A percentile compares a stretch with the other conserved stretches of the same genome.
These are phyloP conservation scores for Blastobotrys proliferans DNA, from an alignment of 1,139 yeast species.

Conservation along the genomic window DNA sequence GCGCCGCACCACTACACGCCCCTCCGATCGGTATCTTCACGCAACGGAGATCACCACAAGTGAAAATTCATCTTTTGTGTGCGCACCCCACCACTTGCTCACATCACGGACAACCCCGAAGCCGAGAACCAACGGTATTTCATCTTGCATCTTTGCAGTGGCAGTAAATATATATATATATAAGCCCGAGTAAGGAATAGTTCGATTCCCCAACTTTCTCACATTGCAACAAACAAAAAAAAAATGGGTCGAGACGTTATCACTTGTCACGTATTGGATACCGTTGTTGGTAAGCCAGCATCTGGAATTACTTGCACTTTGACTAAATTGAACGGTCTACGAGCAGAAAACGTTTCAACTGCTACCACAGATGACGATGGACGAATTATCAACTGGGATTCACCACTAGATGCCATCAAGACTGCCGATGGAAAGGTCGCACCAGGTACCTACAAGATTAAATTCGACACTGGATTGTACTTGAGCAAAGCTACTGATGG, in stretches of 20 bases:
- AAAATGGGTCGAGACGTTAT: constrained; percentile 45
- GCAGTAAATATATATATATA: too few species aligned
- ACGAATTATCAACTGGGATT: constrained; percentile 63
- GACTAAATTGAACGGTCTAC: constrained; percentile 27
- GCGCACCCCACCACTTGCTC: too few species aligned
- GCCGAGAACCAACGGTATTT: too few species aligned
- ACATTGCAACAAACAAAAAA: background rate
- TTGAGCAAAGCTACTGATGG: constrained; percentile 39
- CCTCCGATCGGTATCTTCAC: too few species aligned
- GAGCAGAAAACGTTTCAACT: constrained; percentile 40
- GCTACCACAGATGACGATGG: constrained; percentile 76
- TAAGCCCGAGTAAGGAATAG: too few species aligned
- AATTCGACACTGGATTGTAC: constrained; percentile 70
- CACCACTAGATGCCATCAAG: constrained; percentile 25
- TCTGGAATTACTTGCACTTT: constrained; percentile 45
- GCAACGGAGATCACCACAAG: too few species aligned
- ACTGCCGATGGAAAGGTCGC: constrained; percentile 39
- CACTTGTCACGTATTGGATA: constrained; percentile 85
- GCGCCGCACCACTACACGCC: too few species aligned
- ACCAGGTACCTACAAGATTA: constrained; percentile 66
- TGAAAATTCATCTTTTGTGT: too few species aligned
- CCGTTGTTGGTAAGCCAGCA: constrained; percentile 82
- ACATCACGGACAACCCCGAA: too few species aligned
- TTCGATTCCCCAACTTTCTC: background rate
- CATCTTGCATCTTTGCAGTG: too few species aligned